Percentiles rank a stretch among this genome's conserved stretches.
Conservation (phyloP, 495 filamentous ascomycete genomes). For the Copromyces sp. region DNA sequence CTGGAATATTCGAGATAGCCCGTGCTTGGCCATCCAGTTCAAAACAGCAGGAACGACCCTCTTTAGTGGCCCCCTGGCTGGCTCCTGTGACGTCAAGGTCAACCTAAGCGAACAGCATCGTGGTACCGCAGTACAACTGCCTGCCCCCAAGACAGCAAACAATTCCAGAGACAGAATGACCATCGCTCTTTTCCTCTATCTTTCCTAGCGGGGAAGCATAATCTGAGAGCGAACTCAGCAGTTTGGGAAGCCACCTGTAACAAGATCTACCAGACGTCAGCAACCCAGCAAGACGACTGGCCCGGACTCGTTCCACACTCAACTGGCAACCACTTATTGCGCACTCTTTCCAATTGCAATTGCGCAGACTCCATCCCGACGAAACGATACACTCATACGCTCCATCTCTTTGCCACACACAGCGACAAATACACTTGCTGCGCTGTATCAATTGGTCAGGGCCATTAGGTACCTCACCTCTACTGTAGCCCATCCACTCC, state of each 20-base stretch:
- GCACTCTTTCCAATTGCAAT: background rate
- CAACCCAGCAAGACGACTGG: background rate
- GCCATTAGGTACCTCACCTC: background rate
- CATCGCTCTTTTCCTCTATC: background rate
- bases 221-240: background rate
- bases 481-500: background rate
- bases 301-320: background rate
- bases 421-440: background rate
- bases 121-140: background rate
- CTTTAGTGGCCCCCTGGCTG: background rate
- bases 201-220: background rate
- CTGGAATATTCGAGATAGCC: background rate
- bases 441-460: background rate
- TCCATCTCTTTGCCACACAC: background rate
- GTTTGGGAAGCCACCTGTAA: background rate
- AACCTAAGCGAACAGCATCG: background rate
- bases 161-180: background rate
- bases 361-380: background rate
- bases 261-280: background rate
- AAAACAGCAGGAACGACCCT: background rate
- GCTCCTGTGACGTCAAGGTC: background rate
- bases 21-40: background rate
- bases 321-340: background rate
- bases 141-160: background rate
- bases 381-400: background rate